Evolutionary conservation across 805 yeast species (phyloP), one percentile per base, ranked within the genome.

Genomic region (Nematodospora valgi): DNA sequence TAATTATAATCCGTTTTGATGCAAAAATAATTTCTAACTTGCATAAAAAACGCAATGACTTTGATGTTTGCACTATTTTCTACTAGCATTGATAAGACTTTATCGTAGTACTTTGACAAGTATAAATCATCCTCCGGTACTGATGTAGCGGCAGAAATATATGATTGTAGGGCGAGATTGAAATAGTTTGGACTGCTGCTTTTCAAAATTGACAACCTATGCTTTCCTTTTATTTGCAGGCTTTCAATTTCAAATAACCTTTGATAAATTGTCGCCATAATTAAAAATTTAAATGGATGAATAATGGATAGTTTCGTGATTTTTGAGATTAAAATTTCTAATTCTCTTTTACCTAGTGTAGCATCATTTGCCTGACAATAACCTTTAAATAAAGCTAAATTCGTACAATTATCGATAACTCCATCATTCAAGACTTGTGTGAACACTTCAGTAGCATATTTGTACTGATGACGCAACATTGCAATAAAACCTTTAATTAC

Each of bases 301-400:
- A n/a, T 8, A 12, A 13, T 18, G 22, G 19, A 9, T 11, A 9
- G n/a, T 25, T 24, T n/a, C 4, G 16, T 23, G 7, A 13, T 18
- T 10, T 26, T 21, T 6, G n/a, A 3, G 11, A 35, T n/a, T 15
- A 25, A 19, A 11, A 14, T 23, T 9, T 23, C 24, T 4, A 35
- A 30, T 13, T 35, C 23, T 21, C n/a, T 19, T 13, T 14, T 15
- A 9, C 5, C 14, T 15, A 11, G 10, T 26, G 29, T 17, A 8
- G 20, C 7, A 23, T 34, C 32, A 12, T 34, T 27, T 4, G 11
- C 26, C 19, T 34, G 37, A 29, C 37, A 34, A 25, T 14, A 34
- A 6, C 21, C 6, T 20, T 27, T 27, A 8, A 26, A 27, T 17
- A 34, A 27, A 17, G 4, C 11, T 2, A 21, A 3, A 17, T 3